phyloP scores from a whole-genome alignment of 2,329 filamentous ascomycete species.

The Magnaporthales sp. region DNA sequence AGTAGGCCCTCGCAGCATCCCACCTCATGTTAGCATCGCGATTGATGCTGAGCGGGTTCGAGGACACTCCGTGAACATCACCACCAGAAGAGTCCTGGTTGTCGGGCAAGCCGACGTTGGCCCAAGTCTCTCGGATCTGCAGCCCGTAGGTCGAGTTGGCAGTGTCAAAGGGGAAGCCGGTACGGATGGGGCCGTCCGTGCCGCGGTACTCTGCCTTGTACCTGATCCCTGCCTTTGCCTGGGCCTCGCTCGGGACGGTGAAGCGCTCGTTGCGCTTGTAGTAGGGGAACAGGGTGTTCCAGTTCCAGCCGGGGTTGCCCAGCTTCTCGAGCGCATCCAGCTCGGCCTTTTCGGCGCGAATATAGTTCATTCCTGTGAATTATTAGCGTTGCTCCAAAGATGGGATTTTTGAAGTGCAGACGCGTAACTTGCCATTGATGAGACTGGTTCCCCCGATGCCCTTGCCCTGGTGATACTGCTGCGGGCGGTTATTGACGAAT shows the following conservation, averaged over 20 bases:
- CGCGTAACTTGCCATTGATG: slow-evolving; percentile 1
- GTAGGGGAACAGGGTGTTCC: slow-evolving; percentile 13
- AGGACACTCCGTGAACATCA: slow-evolving; percentile 24
- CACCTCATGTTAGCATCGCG: slow-evolving; percentile 24
- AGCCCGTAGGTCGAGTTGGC: slow-evolving; percentile 22
- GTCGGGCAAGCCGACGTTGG: slow-evolving; percentile 19
- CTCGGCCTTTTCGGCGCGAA: slow-evolving; percentile 20
- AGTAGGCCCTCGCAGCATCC: slow-evolving; percentile 33
- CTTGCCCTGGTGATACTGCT: slow-evolving; percentile 31
- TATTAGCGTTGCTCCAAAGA: neutral
- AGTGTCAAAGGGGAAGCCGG: slow-evolving; percentile 23
- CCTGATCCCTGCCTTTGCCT: slow-evolving; percentile 20
- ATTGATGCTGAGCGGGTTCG: slow-evolving; percentile 31
- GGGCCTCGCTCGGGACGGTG: slow-evolving; percentile 8
- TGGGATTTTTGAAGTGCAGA: no score
- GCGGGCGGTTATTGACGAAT: slow-evolving; percentile 25
- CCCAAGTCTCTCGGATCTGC: slow-evolving; percentile 21
- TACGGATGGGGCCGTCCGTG: slow-evolving; percentile 22
- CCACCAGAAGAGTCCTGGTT: slow-evolving; percentile 31
- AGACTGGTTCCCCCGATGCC: slow-evolving; percentile 32
- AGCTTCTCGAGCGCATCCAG: slow-evolving; percentile 25
- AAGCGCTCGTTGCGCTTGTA: slow-evolving; percentile 19
- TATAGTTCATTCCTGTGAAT: slow-evolving; percentile 18
- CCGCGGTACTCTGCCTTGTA: slow-evolving; percentile 27
- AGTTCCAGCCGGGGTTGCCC: slow-evolving; percentile 20